Percentiles rank a stretch among this genome's conserved stretches.
Conservation (phyloP, 345 rosid genomes). For the Euphorbia lathyris region DNA sequence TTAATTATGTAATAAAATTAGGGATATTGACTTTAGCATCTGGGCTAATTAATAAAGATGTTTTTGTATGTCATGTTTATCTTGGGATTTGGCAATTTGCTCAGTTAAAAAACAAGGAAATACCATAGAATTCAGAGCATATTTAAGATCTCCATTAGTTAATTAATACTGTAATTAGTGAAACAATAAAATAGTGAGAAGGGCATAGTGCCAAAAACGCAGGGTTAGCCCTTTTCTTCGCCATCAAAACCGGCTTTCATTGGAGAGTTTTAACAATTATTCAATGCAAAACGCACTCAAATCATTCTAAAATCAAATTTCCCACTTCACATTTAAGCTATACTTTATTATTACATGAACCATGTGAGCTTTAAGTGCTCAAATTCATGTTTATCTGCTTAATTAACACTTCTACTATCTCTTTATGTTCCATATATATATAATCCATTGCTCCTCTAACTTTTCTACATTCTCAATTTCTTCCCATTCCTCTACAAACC, state of each 20-base stretch:
- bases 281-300: constrained; percentile 30
- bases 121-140: background rate
- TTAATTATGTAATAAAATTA: no score
- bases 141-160: background rate
- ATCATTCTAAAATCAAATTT: background rate
- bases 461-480: constrained; percentile 7
- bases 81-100: no score
- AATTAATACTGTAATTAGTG: background rate
- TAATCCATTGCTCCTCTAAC: constrained; percentile 31
- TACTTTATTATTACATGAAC: constrained; percentile 44
- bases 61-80: no score
- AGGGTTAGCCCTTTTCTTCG: constrained; percentile 51
- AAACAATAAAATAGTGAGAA: constrained; percentile 13
- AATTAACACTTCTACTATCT: background rate
- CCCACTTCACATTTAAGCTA: constrained; percentile 8
- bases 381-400: constrained; percentile 41
- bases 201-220: constrained; percentile 56
- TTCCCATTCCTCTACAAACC: background rate
- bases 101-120: background rate
- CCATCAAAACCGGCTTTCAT: constrained; percentile 70
- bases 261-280: constrained; percentile 20
- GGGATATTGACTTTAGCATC: no score
- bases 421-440: constrained; percentile 29
- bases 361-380: constrained; percentile 75
- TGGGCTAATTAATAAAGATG: no score